Conservation (phyloP, 306 rosid species). For the Malus orientalis region DNA sequence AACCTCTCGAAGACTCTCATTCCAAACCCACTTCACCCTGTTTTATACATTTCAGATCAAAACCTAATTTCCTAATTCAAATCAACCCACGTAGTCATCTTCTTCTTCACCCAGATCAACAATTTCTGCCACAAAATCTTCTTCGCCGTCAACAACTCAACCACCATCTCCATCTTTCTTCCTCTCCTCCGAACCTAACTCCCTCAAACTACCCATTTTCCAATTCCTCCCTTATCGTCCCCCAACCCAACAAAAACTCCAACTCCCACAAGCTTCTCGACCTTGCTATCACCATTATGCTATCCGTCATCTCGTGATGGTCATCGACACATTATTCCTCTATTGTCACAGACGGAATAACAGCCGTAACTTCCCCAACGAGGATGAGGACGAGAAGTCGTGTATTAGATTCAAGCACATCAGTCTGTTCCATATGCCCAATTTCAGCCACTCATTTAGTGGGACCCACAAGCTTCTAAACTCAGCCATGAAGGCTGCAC, state of each 20-base stretch:
- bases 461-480: too few relatives aligned
- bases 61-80: too few relatives aligned
- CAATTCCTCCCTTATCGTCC: slow-evolving; percentile 54
- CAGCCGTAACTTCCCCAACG: slow-evolving; percentile 25
- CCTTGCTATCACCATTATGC: slow-evolving; percentile 36
- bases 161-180: slow-evolving; percentile 40
- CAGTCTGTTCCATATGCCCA: slow-evolving; percentile 40
- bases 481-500: too few relatives aligned
- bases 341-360: slow-evolving; percentile 35
- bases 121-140: too few relatives aligned
- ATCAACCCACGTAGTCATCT: too few relatives aligned
- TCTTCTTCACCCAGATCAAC: too few relatives aligned
- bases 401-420: slow-evolving; percentile 51
- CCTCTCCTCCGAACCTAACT: slow-evolving; percentile 37
- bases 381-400: slow-evolving; percentile 40
- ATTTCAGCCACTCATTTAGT: not conserved
- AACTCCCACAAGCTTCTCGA: slow-evolving; percentile 34
- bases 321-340: slow-evolving; percentile 34
- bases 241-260: slow-evolving; percentile 32
- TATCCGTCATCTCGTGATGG: slow-evolving; percentile 23
- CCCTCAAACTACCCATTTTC: slow-evolving; percentile 58
- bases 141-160: not conserved
- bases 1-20: slow-evolving; percentile 17
- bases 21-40: slow-evolving; percentile 23
- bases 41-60: not conserved